These are phyloP conservation scores for Alternaria infectoria DNA, from an alignment of 2,329 filamentous ascomycete species.

Conservation along the genomic window DNA sequence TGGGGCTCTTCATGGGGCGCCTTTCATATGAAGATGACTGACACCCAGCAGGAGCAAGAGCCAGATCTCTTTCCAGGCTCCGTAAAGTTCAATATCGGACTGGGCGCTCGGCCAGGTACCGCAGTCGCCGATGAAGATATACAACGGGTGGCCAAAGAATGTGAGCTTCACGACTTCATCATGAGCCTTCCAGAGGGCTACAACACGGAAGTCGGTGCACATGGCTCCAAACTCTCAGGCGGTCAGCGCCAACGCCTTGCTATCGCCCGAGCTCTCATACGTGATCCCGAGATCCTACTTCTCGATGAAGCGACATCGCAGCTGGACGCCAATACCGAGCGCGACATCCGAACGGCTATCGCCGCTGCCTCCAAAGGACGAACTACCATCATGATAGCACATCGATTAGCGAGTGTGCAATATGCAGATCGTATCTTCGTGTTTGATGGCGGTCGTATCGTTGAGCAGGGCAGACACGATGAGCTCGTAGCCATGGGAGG, in stretches of 20 bases:
- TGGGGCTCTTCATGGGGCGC: neutral
- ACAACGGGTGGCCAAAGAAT: slow-evolving; percentile 48
- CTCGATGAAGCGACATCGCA: slow-evolving; percentile 57
- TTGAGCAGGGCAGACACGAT: slow-evolving; percentile 67
- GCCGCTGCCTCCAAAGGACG: slow-evolving; percentile 50
- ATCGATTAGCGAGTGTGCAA: slow-evolving; percentile 77
- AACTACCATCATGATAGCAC: slow-evolving; percentile 78
- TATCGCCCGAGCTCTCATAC: slow-evolving; percentile 54
- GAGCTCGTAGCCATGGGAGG: slow-evolving; percentile 58
- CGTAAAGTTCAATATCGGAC: slow-evolving; percentile 52
- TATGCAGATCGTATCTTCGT: slow-evolving; percentile 83
- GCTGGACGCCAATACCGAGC: slow-evolving; percentile 55
- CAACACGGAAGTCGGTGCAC: slow-evolving; percentile 53
- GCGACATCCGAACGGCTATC: slow-evolving; percentile 51
- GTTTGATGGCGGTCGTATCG: slow-evolving; percentile 68
- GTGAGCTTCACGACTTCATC: slow-evolving; percentile 56
- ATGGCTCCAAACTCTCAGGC: slow-evolving; percentile 53
- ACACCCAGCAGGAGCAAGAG: slow-evolving; percentile 45
- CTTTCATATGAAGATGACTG: neutral
- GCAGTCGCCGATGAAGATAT: slow-evolving; percentile 35
- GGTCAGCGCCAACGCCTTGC: slow-evolving; percentile 56
- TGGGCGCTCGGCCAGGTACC: slow-evolving; percentile 45
- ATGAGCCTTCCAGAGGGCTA: slow-evolving; percentile 56
- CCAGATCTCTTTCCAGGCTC: slow-evolving; percentile 54
- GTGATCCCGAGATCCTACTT: slow-evolving; percentile 55